Percentiles rank a stretch among this genome's conserved stretches.
Evolutionary conservation across 306 rosid genomes (phyloP).

Genomic region (Pachyrhizus erosus): DNA sequence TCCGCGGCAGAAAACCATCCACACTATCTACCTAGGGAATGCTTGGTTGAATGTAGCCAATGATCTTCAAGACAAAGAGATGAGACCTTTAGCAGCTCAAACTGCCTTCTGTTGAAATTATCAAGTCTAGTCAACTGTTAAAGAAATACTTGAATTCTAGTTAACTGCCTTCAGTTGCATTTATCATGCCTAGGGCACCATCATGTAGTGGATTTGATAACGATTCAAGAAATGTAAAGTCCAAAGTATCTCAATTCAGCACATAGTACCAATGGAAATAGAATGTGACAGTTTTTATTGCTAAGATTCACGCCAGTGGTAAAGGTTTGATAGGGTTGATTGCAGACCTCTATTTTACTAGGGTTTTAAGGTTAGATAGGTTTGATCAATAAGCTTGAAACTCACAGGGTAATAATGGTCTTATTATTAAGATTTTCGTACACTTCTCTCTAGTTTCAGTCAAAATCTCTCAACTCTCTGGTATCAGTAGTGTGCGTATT

Average conservation of each 20-base stretch:
- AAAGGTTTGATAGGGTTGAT: not conserved
- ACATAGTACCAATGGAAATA: not conserved
- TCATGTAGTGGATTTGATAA: not conserved
- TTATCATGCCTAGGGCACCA: not conserved
- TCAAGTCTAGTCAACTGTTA: too few relatives aligned
- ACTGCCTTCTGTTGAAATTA: too few relatives aligned
- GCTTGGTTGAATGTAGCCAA: slow-evolving; percentile 2
- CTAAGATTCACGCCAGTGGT: not conserved
- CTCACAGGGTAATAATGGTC: not conserved
- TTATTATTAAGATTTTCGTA: not conserved
- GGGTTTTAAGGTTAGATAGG: not conserved
- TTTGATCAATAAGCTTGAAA: not conserved
- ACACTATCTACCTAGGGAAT: not conserved
- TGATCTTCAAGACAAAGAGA: too few relatives aligned
- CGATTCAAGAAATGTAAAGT: not conserved
- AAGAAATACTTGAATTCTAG: too few relatives aligned
- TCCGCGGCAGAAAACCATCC: not conserved
- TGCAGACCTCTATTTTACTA: not conserved
- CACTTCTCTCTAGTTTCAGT: not conserved
- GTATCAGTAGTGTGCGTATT: not conserved
- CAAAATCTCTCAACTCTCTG: not conserved
- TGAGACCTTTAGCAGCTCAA: too few relatives aligned
- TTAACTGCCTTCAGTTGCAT: not conserved
- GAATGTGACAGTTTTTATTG: not conserved
- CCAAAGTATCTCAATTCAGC: not conserved